These are phyloP conservation scores for Yamadazyma paraphyllophila DNA, from an alignment of 805 yeast species.

Conservation along the genomic window DNA sequence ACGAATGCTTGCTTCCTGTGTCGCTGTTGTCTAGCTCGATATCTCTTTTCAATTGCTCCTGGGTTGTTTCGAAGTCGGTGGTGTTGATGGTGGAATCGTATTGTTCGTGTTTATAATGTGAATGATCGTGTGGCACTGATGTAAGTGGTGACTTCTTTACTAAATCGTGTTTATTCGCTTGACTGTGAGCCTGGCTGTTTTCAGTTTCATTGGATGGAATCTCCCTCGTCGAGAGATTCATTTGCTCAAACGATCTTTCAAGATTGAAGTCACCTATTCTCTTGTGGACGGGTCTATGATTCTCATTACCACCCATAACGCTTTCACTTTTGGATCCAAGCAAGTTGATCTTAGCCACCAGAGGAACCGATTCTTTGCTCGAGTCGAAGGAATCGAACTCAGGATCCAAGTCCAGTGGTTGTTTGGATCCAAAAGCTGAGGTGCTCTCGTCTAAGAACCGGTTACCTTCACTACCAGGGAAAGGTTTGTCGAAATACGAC, in stretches of 20 bases:
- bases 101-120: background rate
- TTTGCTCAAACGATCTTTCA: no score
- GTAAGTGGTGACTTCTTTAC: no score
- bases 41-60: slow-evolving; percentile 22
- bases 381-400: slow-evolving; percentile 8
- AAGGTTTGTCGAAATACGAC: background rate
- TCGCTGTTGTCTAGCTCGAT: slow-evolving; percentile 15
- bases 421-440: slow-evolving; percentile 4
- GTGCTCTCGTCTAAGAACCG: slow-evolving; percentile 6
- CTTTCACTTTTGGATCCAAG: no score
- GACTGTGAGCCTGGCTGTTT: no score
- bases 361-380: slow-evolving; percentile 16
- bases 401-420: background rate
- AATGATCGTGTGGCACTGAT: no score
- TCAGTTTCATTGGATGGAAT: no score
- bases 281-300: no score
- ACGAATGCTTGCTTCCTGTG: slow-evolving; percentile 9
- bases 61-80: slow-evolving; percentile 21
- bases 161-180: no score
- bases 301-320: no score
- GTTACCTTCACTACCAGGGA: background rate
- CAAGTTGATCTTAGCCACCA: background rate
- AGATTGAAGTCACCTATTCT: no score
- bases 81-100: slow-evolving; percentile 10
- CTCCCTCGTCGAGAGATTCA: no score